A percentile compares a stretch with the other conserved stretches of the same genome.
Evolutionary conservation across 371 early-diverging fungal genomes (phyloP).

Genomic region (Amoeboaphelidium occidentale): DNA sequence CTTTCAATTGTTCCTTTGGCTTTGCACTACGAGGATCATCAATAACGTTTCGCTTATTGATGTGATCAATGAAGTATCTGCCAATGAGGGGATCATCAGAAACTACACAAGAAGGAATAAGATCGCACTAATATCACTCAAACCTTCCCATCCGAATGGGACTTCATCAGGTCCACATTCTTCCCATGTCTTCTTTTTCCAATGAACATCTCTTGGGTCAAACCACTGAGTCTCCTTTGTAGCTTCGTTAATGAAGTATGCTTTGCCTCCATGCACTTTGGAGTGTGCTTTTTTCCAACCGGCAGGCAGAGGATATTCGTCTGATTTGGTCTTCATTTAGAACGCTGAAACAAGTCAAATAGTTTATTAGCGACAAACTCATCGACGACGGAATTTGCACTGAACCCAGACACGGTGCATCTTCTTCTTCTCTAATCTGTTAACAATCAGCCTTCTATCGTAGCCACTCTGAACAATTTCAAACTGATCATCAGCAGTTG

Average conservation of each 20-base stretch:
- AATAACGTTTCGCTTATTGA: neutral
- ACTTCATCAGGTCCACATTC: neutral
- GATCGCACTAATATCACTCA: neutral
- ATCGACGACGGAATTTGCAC: conserved; percentile 77
- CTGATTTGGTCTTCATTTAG: neutral
- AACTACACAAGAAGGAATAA: no score
- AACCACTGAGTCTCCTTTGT: neutral
- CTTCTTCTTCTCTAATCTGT: conserved; percentile 67
- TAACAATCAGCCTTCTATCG: conserved; percentile 82
- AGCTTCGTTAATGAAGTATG: neutral
- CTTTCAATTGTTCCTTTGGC: neutral
- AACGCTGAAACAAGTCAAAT: no score
- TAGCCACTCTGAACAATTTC: conserved; percentile 59
- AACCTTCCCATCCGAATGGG: neutral
- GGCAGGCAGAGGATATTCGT: neutral
- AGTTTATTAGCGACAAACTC: no score
- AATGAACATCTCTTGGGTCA: neutral
- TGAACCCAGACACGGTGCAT: conserved; percentile 97
- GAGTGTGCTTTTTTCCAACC: neutral
- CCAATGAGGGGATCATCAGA: no score
- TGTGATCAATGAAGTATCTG: neutral
- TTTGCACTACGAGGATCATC: neutral
- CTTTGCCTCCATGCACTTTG: neutral
- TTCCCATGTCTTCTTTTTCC: neutral
- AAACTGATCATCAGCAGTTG: conserved; percentile 6